A percentile compares a stretch with the other conserved stretches of the same genome.
Evolutionary conservation across 192 early-diverging fungal genomes (phyloP).

Genomic region (Coemansia sp.): DNA sequence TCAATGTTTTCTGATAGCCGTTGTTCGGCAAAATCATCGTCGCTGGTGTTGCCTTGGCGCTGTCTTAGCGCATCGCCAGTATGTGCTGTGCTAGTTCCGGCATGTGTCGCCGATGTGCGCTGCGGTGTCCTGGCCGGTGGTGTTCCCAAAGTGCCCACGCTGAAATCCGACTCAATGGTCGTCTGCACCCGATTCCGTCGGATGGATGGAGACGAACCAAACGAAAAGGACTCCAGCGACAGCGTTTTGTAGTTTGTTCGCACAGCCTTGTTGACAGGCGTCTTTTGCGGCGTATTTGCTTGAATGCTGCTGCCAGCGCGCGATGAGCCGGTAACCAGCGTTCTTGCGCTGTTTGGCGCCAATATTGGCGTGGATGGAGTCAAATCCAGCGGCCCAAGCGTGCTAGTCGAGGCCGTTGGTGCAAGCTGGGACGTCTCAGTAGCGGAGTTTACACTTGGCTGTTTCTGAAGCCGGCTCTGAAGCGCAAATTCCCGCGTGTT

Average conservation of each 20-base stretch:
- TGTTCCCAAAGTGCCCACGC: slow-evolving; percentile 15
- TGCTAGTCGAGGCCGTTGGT: slow-evolving; percentile 4
- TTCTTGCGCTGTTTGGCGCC: not conserved
- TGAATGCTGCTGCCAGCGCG: slow-evolving; percentile 1
- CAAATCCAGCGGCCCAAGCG: not conserved
- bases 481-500: slow-evolving; percentile 72
- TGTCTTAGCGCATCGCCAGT: not conserved
- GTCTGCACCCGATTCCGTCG: slow-evolving; percentile 29
- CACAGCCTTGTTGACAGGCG: slow-evolving; percentile 75
- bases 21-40: not conserved
- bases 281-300: slow-evolving; percentile 25
- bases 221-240: slow-evolving; percentile 66
- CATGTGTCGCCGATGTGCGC: slow-evolving; percentile 15
- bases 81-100: slow-evolving; percentile 1
- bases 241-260: slow-evolving; percentile 80
- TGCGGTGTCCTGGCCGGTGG: slow-evolving; percentile 9
- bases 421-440: slow-evolving; percentile 3
- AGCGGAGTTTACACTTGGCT: not conserved
- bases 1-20: slow-evolving; percentile 11
- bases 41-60: not conserved
- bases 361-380: slow-evolving; percentile 2
- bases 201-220: slow-evolving; percentile 35
- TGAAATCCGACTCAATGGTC: slow-evolving; percentile 35
- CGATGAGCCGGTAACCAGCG: not conserved
- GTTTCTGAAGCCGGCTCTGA: slow-evolving; percentile 45